Conservation (phyloP, 345 rosid genomes). For the Erysimum cheiranthoides region DNA sequence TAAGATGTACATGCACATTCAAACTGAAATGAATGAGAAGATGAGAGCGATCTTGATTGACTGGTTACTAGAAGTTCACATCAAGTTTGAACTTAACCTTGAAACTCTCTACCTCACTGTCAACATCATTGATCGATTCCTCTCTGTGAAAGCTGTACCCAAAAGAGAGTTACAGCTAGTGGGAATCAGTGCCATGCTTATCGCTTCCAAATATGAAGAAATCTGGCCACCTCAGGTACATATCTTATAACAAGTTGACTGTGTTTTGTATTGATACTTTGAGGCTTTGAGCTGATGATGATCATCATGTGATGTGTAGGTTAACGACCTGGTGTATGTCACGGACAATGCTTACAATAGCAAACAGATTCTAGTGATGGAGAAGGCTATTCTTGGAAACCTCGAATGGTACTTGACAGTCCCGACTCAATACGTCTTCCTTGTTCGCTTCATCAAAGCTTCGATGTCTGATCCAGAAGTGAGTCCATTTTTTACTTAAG, state of each 20-base stretch:
- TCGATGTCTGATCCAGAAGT: constrained; percentile 69
- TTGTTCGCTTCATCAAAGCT: constrained; percentile 80
- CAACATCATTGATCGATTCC: constrained; percentile 79
- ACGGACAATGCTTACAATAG: constrained; percentile 81
- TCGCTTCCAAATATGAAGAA: constrained; percentile 96
- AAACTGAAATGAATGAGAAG: constrained; percentile 74
- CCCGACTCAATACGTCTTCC: constrained; percentile 87
- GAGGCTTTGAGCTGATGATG: not conserved
- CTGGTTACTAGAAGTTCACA: constrained; percentile 89
- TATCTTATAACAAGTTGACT: not conserved
- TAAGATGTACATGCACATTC: constrained; percentile 68
- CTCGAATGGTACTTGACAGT: constrained; percentile 85
- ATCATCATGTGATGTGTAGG: constrained; percentile 40
- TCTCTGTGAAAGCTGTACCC: constrained; percentile 61
- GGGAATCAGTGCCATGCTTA: constrained; percentile 84
- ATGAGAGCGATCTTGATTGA: constrained; percentile 88
- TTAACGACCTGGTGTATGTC: constrained; percentile 82
- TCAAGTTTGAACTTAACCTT: constrained; percentile 80
- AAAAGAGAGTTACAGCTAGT: constrained; percentile 81
- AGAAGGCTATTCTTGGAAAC: constrained; percentile 73
- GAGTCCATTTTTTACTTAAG: constrained; percentile 18
- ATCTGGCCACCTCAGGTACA: constrained; percentile 87
- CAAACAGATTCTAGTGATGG: constrained; percentile 80
- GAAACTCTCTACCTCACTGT: constrained; percentile 87
- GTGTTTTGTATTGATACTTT: not conserved